Evolutionary conservation across 176 grass and related monocot genomes (phyloP), one percentile per base, ranked within the genome.

Genomic region (Aegilops umbellulata): DNA sequence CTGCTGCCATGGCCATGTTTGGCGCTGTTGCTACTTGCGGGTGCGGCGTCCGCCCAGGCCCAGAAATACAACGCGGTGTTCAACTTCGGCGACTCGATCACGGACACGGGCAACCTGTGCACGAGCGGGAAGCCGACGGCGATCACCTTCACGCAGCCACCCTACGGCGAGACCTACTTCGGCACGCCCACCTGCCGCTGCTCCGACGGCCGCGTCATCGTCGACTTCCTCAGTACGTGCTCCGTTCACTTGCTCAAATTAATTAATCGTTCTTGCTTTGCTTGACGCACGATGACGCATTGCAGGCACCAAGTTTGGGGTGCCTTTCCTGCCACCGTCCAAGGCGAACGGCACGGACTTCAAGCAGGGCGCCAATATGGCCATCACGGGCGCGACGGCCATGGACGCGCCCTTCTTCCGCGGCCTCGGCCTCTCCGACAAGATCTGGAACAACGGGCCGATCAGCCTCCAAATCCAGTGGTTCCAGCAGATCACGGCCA

Each of bases 1-100:
- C 6, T 66, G 53, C 4, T 46, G 84, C 10, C 74, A 44, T 80
- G 84, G 84, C 10, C 74, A 44, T 80, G 84, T 34, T 2, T 35
- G 80, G 60, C n/a, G 34, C 0, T 16, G 1, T 22, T 68, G 0
- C 4, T 8, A 15, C 61, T 73, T 19, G 58, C 72, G 65, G 64
- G 30, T 24, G 88, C 87, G 58, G 53, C 53, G 53, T 58, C 53
- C 2, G 19, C 2, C 17, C 53, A 58, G 19, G 53, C 53, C 53
- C 90, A 87, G 87, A 89, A 36, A 11, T 92, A 94, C 89, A 89
- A 90, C 84, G 92, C 92, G 46, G 58, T 94, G 75, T 94, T 66
- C 81, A 94, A 84, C 92, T 94, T 94, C 85, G 90, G 92, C 29
- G 92, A 94, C 85, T 94, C 92, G 4, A 87, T 94, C 58, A 89